Evolutionary conservation across 345 rosid species (phyloP), one percentile per base, ranked within the genome.

Genomic region (Eutrema heterophyllum): DNA sequence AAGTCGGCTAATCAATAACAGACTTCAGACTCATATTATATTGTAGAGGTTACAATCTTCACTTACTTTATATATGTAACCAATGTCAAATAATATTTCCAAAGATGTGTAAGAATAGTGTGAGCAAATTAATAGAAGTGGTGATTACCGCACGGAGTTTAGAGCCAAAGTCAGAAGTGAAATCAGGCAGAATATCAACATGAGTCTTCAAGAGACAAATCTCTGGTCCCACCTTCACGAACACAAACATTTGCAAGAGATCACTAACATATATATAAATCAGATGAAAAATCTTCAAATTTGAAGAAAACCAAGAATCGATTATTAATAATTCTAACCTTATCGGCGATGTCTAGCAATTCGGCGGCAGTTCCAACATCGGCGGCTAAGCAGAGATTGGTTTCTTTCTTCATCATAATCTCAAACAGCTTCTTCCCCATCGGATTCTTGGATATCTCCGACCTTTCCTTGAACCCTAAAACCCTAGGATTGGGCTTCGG

Each of bases 151-250:
- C 77, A 9, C 96, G 92, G 46, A 95, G 91, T 54, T 88, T 92
- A 15, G 96, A 82, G 65, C 98, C 99, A 58, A 95, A 95, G 57
- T 90, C 97, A 5, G 90, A 82, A 48, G 96, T 90, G 83, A 90
- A 95, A 86, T 95, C 99, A 39, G 97, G 94, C 21, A 95, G 67
- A 78, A 95, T 95, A 76, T 95, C 99, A 40, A 95, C 97, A 76
- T 95, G 99, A 29, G 99, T 92, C 82, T 95, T 95, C 88, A 92
- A 72, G 69, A 95, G 43, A 73, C 99, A 95, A 51, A 94, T 94
- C 82, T 91, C 98, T 6, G 91, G 90, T 81, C 98, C 98, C 79
- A 91, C 96, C 98, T 94, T 73, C 81, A 84, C 6, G 2, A 69
- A 70, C 40, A 50, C 33, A 65, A 66, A 64, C 27, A 77, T 64